These are phyloP conservation scores for Pyrrhoderma noxium DNA, from an alignment of 1,284 basidiomycete species.

Conservation along the genomic window DNA sequence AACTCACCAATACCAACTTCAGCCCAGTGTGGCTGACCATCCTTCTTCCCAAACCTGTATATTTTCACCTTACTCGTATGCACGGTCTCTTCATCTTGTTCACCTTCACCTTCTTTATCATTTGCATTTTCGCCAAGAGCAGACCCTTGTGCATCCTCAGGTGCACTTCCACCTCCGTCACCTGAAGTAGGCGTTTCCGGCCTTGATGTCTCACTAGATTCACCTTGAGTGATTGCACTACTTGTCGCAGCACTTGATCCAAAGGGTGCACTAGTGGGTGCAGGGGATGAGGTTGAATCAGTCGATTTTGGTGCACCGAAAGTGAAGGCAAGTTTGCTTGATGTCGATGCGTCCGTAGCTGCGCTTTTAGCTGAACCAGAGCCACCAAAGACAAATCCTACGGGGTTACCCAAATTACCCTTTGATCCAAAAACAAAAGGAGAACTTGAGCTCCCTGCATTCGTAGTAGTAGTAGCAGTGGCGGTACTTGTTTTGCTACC, in stretches of 20 bases:
- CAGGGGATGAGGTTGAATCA: background rate
- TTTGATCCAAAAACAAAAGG: conserved; percentile 9
- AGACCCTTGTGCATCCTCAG: conserved; percentile 16
- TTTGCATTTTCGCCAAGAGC: conserved; percentile 36
- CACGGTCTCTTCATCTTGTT: conserved; percentile 73
- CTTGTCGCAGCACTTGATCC: background rate
- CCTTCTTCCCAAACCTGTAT: conserved; percentile 44
- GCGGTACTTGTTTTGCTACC: no score
- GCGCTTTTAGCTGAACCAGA: conserved; percentile 31
- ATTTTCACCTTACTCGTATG: conserved; percentile 58
- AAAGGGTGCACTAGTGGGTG: conserved; percentile 1
- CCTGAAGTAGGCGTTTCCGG: conserved; percentile 20
- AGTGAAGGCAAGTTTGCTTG: conserved; percentile 14
- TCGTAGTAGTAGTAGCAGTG: no score
- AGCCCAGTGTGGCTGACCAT: conserved; percentile 48
- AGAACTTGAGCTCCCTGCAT: background rate
- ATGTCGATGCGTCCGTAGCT: conserved; percentile 21
- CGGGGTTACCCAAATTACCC: conserved; percentile 34
- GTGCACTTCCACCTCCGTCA: conserved; percentile 23
- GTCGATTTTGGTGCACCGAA: background rate
- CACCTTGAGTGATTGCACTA: background rate
- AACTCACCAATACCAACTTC: conserved; percentile 53
- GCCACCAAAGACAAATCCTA: conserved; percentile 34
- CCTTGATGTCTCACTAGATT: background rate
- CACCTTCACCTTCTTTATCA: conserved; percentile 69